A percentile compares a stretch with the other conserved stretches of the same genome.
Conservation (phyloP, 805 yeast genomes). For the Metschnikowia amazonensis region DNA sequence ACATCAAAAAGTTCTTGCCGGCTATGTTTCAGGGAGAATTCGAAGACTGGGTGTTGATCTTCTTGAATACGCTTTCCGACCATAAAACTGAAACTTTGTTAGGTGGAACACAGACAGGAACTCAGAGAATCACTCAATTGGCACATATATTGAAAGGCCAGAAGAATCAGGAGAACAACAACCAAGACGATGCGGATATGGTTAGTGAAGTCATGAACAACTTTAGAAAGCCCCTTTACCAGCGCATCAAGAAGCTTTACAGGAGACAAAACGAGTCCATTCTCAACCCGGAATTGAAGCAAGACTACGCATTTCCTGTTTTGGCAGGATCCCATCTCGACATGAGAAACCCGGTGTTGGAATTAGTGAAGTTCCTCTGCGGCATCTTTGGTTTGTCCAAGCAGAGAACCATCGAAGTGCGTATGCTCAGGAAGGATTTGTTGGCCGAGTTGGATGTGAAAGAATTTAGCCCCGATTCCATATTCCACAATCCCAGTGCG, state of each 20-base stretch:
- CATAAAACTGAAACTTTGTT: conserved; percentile 43
- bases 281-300: conserved; percentile 56
- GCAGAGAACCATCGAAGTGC: conserved; percentile 63
- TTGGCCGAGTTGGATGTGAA: conserved; percentile 70
- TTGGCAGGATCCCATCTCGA: conserved; percentile 69
- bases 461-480: conserved; percentile 77
- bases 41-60: conserved; percentile 78
- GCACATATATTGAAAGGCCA: conserved; percentile 48
- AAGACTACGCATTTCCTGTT: conserved; percentile 68
- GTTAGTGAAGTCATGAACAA: conserved; percentile 47
- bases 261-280: conserved; percentile 71
- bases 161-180: conserved; percentile 31
- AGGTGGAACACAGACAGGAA: conserved; percentile 35
- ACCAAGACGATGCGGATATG: conserved; percentile 34
- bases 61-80: conserved; percentile 65
- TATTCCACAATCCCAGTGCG: conserved; percentile 70
- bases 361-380: conserved; percentile 69
- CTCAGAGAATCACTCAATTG: conserved; percentile 71
- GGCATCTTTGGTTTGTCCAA: conserved; percentile 68
- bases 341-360: conserved; percentile 69
- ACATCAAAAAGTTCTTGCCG: conserved; percentile 70
- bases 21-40: conserved; percentile 73
- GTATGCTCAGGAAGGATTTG: conserved; percentile 71
- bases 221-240: conserved; percentile 61
- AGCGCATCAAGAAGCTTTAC: conserved; percentile 61